Evolutionary conservation across 768 basidiomycete genomes (phyloP).

Genomic region (Lyophyllum semitale): DNA sequence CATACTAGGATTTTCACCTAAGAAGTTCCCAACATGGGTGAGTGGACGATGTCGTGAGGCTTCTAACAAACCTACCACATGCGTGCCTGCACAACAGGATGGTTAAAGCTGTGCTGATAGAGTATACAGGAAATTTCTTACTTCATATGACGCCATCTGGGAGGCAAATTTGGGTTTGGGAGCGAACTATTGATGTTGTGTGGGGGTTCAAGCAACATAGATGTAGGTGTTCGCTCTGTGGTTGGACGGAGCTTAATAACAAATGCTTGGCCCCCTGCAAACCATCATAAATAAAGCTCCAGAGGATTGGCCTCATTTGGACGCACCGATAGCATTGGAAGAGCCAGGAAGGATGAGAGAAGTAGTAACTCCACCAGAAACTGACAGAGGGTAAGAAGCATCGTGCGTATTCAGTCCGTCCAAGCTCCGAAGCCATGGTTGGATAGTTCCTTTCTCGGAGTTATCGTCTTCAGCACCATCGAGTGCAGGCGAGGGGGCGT

Average conservation of each 20-base stretch:
- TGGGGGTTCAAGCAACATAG: slow-evolving; percentile 78
- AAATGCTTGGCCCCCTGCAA: slow-evolving; percentile 70
- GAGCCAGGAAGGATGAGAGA: slow-evolving; percentile 77
- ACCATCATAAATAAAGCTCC: neutral
- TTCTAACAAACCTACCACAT: slow-evolving; percentile 48
- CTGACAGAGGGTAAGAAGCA: slow-evolving; percentile 64
- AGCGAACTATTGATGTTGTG: slow-evolving; percentile 56
- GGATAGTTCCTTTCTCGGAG: slow-evolving; percentile 46
- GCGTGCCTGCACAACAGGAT: slow-evolving; percentile 45
- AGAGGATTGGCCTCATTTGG: neutral
- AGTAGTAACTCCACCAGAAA: slow-evolving; percentile 81
- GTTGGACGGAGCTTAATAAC: slow-evolving; percentile 80
- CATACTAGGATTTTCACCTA: slow-evolving; percentile 60
- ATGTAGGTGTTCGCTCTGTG: slow-evolving; percentile 65
- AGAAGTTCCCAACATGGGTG: neutral
- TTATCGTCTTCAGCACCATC: slow-evolving; percentile 57
- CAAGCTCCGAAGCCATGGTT: slow-evolving; percentile 70
- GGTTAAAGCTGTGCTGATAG: neutral
- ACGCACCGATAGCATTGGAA: slow-evolving; percentile 59
- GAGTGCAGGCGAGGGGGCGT: slow-evolving; percentile 50
- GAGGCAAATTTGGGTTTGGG: slow-evolving; percentile 43
- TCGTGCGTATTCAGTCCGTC: slow-evolving; percentile 86
- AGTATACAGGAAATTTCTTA: slow-evolving; percentile 25
- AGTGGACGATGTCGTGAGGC: neutral
- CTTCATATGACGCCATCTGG: slow-evolving; percentile 81